Conservation (phyloP, 441 rosid genomes). For the Brassica balearica region DNA sequence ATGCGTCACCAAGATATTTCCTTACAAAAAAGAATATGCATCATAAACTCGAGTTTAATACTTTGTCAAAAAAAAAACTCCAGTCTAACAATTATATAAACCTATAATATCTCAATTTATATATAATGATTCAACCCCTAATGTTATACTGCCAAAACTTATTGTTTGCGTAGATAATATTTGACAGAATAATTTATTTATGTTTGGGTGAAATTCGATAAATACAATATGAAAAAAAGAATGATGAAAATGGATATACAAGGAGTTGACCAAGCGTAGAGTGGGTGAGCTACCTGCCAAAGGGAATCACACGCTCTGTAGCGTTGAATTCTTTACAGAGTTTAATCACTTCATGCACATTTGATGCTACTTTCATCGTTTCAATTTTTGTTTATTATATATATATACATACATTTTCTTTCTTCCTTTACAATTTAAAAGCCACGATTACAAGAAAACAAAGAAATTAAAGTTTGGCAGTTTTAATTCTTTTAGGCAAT, state of each 20-base stretch:
- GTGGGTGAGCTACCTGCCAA: conserved; percentile 94
- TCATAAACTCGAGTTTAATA: no score
- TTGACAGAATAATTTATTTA: no score
- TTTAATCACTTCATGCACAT: conserved; percentile 85
- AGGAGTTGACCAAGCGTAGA: conserved; percentile 75
- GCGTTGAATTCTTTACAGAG: conserved; percentile 86
- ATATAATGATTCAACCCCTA: no score
- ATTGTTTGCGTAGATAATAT: no score
- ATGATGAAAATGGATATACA: conserved; percentile 11
- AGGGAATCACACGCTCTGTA: conserved; percentile 72
- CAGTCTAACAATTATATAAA: no score
- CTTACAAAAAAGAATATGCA: no score
- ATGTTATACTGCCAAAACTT: no score
- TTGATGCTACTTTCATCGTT: conserved; percentile 42
- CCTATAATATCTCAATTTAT: no score
- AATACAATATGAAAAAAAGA: no score
- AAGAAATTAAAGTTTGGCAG: conserved; percentile 42
- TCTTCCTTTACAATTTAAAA: conserved; percentile 44
- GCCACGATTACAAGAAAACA: conserved; percentile 34
- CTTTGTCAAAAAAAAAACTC: no score
- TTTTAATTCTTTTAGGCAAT: conserved; percentile 40
- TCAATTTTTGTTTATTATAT: conserved; percentile 35
- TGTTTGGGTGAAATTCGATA: no score
- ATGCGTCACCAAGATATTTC: no score
- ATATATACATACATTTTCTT: conserved; percentile 41